Evolutionary conservation across 305 asterid species (phyloP).

Genomic region (Striga hermonthica): DNA sequence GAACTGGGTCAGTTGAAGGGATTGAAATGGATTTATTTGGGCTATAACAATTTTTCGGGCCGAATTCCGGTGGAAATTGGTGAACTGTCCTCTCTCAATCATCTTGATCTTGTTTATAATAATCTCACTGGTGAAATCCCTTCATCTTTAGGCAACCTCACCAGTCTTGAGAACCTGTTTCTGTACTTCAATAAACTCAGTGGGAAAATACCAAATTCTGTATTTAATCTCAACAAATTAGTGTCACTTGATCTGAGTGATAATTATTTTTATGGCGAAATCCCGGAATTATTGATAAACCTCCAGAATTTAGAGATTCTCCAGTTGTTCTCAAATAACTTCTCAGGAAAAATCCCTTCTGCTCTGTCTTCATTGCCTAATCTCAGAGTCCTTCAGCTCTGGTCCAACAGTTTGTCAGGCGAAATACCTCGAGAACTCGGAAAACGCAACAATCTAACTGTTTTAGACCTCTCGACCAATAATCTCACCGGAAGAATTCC

Average conservation of each 20-base stretch:
- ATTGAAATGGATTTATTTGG: constrained; percentile 61
- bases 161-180: constrained; percentile 56
- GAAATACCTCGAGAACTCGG: constrained; percentile 65
- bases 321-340: constrained; percentile 69
- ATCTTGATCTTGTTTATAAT: constrained; percentile 78
- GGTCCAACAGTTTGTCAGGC: constrained; percentile 70
- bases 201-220: constrained; percentile 54
- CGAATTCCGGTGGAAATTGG: constrained; percentile 61
- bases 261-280: constrained; percentile 61
- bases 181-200: constrained; percentile 68
- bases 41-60: constrained; percentile 82
- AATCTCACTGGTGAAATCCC: constrained; percentile 85
- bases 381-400: constrained; percentile 74
- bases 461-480: constrained; percentile 81
- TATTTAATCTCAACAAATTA: constrained; percentile 50
- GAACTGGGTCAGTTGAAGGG: constrained; percentile 52
- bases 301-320: constrained; percentile 57
- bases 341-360: constrained; percentile 63
- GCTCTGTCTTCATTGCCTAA: constrained; percentile 54
- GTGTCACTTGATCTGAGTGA: constrained; percentile 78
- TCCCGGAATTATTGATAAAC: constrained; percentile 43
- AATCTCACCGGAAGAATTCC: constrained; percentile 70
- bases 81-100: constrained; percentile 42
- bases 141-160: constrained; percentile 68
- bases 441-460: constrained; percentile 55